Percentiles rank a stretch among this genome's conserved stretches.
Evolutionary conservation across 192 early-diverging fungal genomes (phyloP).

Genomic region (Glomus cerebriforme): DNA sequence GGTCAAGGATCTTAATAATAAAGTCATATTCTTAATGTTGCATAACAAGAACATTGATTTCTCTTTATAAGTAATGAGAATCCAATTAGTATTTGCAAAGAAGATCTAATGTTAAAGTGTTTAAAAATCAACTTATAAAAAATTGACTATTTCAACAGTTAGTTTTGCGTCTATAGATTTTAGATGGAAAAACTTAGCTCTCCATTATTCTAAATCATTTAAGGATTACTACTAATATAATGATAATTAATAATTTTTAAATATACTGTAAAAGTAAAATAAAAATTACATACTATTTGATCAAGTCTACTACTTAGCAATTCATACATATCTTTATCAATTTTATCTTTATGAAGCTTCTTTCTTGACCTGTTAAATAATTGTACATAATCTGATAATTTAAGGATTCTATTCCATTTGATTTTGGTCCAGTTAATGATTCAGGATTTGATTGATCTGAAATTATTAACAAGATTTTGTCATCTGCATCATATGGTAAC

Average conservation of each 20-base stretch:
- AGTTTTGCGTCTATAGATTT: constrained; percentile 3
- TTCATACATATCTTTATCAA: too few species aligned
- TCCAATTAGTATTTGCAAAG: constrained; percentile 11
- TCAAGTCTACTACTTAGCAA: background rate
- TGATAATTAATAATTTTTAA: constrained; percentile 13
- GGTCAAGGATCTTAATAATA: background rate
- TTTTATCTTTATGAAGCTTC: background rate
- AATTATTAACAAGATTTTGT: too few species aligned
- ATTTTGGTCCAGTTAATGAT: too few species aligned
- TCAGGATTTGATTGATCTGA: too few species aligned
- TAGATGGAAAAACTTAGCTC: constrained; percentile 8
- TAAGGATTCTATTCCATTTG: too few species aligned
- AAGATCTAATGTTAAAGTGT: background rate
- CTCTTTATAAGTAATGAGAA: background rate
- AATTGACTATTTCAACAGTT: too few species aligned
- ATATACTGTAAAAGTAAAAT: constrained; percentile 3
- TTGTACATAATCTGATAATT: background rate
- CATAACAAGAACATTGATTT: constrained; percentile 20
- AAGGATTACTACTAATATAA: constrained; percentile 21
- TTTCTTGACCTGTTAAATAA: background rate
- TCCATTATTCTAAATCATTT: constrained; percentile 20
- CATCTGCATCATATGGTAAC: background rate
- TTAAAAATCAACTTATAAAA: background rate
- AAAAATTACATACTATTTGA: constrained; percentile 14
- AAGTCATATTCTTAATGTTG: constrained; percentile 5